Evolutionary conservation across 1,284 basidiomycete genomes (phyloP).

Genomic region (Peniophora sp.): DNA sequence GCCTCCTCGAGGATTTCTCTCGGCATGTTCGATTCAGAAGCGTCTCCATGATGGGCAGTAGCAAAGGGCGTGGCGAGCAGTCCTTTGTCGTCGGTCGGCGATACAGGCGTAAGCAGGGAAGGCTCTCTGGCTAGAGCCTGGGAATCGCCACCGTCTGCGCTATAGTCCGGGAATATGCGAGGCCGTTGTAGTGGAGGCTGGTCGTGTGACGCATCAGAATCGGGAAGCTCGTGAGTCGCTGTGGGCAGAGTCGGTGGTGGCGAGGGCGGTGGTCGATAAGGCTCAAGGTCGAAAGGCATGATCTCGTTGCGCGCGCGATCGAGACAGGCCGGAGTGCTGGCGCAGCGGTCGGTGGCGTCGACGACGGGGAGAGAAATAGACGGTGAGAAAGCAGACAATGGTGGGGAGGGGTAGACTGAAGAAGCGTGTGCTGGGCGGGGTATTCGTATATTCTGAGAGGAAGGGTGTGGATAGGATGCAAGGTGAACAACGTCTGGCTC

Average conservation of each 20-base stretch:
- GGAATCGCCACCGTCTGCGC: too few species aligned
- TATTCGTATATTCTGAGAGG: not conserved
- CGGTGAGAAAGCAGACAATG: conserved; percentile 20
- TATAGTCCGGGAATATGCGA: too few species aligned
- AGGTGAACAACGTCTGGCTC: conserved; percentile 7
- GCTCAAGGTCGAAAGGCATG: conserved; percentile 20
- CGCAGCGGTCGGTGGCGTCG: conserved; percentile 6
- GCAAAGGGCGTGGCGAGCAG: too few species aligned
- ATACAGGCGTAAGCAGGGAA: too few species aligned
- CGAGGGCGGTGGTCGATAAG: conserved; percentile 25
- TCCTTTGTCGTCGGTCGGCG: too few species aligned
- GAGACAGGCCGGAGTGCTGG: not conserved
- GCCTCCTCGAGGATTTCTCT: too few species aligned
- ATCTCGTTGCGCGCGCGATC: conserved; percentile 14
- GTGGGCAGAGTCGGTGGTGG: conserved; percentile 35
- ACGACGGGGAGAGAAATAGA: not conserved
- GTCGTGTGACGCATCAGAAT: conserved; percentile 14
- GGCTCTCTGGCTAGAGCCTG: too few species aligned
- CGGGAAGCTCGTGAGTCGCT: conserved; percentile 26
- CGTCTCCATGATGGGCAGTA: too few species aligned
- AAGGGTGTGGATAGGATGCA: conserved; percentile 6
- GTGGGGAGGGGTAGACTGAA: conserved; percentile 25
- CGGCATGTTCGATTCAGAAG: too few species aligned
- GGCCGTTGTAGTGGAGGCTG: not conserved
- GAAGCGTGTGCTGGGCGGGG: conserved; percentile 2